These are phyloP conservation scores for Chalaropsis ovoidea DNA, from an alignment of 2,329 filamentous ascomycete species.

Conservation along the genomic window DNA sequence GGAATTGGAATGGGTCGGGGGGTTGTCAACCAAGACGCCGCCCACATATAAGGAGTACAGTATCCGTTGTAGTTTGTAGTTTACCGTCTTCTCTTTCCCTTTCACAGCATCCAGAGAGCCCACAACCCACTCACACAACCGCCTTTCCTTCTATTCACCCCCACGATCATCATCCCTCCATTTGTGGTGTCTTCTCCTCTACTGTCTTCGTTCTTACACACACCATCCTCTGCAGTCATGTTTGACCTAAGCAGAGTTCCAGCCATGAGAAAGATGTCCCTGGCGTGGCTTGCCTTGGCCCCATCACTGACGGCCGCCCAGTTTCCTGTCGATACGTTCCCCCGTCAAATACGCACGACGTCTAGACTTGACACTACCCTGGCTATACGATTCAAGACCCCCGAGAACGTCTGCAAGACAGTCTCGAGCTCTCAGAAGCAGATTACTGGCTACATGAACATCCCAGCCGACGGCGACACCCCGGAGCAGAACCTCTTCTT, in stretches of 20 bases:
- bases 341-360: neutral
- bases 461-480: conserved; percentile 37
- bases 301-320: neutral
- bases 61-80: neutral
- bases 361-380: conserved; percentile 9
- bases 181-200: neutral
- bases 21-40: neutral
- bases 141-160: too few relatives aligned
- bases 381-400: conserved; percentile 8
- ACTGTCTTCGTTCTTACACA: neutral
- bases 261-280: neutral
- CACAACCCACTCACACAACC: too few relatives aligned
- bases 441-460: conserved; percentile 58
- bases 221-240: neutral
- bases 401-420: conserved; percentile 47
- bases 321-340: neutral
- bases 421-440: conserved; percentile 56
- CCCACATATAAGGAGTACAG: neutral
- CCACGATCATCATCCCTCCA: neutral
- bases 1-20: neutral
- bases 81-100: neutral
- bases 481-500: conserved; percentile 38
- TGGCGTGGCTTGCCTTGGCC: neutral
- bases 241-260: neutral
- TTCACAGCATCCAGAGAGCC: neutral